Conservation (phyloP, 331 rosid genomes). For the Arachis monticola region DNA sequence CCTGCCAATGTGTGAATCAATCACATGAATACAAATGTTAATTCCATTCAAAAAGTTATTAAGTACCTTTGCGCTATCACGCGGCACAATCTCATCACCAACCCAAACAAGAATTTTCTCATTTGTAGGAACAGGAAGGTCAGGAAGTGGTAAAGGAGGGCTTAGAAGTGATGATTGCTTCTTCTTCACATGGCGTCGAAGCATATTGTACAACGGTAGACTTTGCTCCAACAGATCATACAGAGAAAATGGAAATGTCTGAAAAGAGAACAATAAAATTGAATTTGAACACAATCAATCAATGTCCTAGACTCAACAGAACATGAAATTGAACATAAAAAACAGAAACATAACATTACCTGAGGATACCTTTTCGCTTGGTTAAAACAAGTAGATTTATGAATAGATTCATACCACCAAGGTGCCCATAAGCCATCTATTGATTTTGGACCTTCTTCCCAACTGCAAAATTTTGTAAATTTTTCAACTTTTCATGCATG, state of each 20-base stretch:
- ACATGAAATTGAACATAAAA: conserved; percentile 17
- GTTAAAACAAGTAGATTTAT: conserved; percentile 66
- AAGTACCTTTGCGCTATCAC: conserved; percentile 82
- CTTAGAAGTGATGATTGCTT: conserved; percentile 53
- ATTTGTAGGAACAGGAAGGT: conserved; percentile 86
- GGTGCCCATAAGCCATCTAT: conserved; percentile 87
- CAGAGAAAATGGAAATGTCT: conserved; percentile 68
- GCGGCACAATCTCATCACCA: conserved; percentile 77
- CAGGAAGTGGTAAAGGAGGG: conserved; percentile 66
- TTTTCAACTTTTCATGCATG: conserved; percentile 39
- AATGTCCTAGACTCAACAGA: not conserved
- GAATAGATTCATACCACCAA: conserved; percentile 77
- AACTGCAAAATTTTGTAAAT: conserved; percentile 47
- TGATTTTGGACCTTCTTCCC: conserved; percentile 83
- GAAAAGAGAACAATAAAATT: conserved; percentile 30
- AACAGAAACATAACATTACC: conserved; percentile 46
- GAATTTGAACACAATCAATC: conserved; percentile 9
- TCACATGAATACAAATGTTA: too few relatives aligned
- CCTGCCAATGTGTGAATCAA: conserved; percentile 23
- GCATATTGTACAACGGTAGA: conserved; percentile 74
- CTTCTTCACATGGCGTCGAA: conserved; percentile 62
- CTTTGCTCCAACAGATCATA: conserved; percentile 73
- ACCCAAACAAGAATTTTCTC: conserved; percentile 88
- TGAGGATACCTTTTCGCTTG: conserved; percentile 57
- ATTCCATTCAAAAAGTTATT: too few relatives aligned